Conservation (phyloP, 2,329 filamentous ascomycete species). For the Teratosphaeria viscida region DNA sequence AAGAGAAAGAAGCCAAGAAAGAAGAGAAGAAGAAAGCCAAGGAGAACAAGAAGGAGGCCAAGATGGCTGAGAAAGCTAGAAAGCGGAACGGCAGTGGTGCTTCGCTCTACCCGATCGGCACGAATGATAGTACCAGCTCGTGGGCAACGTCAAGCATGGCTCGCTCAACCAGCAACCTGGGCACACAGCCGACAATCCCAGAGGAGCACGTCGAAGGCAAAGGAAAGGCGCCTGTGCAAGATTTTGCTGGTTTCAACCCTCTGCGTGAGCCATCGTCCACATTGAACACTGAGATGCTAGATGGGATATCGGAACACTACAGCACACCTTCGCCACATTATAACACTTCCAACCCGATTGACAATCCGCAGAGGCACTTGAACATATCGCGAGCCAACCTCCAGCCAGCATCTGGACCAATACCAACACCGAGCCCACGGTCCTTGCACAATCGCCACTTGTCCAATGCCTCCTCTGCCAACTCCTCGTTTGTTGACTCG, state of each 20-base stretch:
- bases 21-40: constrained; percentile 79
- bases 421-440: constrained; percentile 15
- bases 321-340: constrained; percentile 9
- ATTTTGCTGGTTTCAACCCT: constrained; percentile 32
- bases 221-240: constrained; percentile 38
- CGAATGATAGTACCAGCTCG: constrained; percentile 25
- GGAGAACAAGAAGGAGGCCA: constrained; percentile 52
- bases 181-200: constrained; percentile 28
- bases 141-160: constrained; percentile 24
- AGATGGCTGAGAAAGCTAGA: constrained; percentile 59
- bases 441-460: constrained; percentile 62
- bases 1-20: constrained; percentile 70
- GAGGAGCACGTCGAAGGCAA: constrained; percentile 31
- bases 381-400: constrained; percentile 35
- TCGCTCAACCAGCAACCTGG: constrained; percentile 43
- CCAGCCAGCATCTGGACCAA: constrained; percentile 21
- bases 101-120: constrained; percentile 40
- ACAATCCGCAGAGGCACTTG: constrained; percentile 36
- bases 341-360: constrained; percentile 5
- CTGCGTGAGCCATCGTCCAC: constrained; percentile 34
- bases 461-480: constrained; percentile 75
- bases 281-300: constrained; percentile 24
- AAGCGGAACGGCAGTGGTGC: constrained; percentile 48
- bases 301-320: constrained; percentile 12
- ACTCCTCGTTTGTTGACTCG: constrained; percentile 66